Evolutionary conservation across 2,329 filamentous ascomycete species (phyloP), one percentile per base, ranked within the genome.

Genomic region (Fonsecaea pedrosoi): DNA sequence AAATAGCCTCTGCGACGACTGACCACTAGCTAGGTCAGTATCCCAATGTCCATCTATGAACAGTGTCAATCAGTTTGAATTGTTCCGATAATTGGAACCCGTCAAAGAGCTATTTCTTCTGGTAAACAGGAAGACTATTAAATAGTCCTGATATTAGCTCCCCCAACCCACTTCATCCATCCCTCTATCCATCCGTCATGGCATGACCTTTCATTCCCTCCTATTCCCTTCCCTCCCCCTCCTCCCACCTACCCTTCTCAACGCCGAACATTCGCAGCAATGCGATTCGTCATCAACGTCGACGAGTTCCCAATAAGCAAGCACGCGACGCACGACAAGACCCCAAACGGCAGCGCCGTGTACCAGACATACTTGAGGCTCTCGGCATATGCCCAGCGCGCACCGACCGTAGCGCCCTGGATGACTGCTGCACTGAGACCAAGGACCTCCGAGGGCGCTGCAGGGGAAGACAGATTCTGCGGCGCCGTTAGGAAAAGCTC

Each of bases 351-450:
- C 38, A 60, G 30, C 12, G 10, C 21, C 13, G 60, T 37, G 32
- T 60, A 60, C 56, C 56, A 67, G n/a, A 67, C 64, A 40, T 59
- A 67, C 37, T 58, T 59, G 25, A 67, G 37, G 21, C 58, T 25
- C 7, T 67, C 18, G 4, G 64, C 60, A 35, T 63, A 67, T 3
- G 64, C 64, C 64, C 64, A 67, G n/a, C 35, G 38, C 4, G 53
- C 55, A 13, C 64, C 64, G 3, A 67, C 18, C 12, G 59, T 35
- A 4, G 60, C 64, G 8, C 34, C 64, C 18, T 56, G 30, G 4
- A 45, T 6, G 40, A 67, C 54, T 13, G 40, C 34, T 5, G 64
- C 38, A 1, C 30, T 57, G n/a, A 32, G n/a, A 4, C 64, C 57
- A 4, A 21, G 58, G 4, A 38, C 38, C 13, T 21, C 25, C 5